phyloP scores from a whole-genome alignment of 2,329 filamentous ascomycete genomes.

The Acrodontium crateriforme region DNA sequence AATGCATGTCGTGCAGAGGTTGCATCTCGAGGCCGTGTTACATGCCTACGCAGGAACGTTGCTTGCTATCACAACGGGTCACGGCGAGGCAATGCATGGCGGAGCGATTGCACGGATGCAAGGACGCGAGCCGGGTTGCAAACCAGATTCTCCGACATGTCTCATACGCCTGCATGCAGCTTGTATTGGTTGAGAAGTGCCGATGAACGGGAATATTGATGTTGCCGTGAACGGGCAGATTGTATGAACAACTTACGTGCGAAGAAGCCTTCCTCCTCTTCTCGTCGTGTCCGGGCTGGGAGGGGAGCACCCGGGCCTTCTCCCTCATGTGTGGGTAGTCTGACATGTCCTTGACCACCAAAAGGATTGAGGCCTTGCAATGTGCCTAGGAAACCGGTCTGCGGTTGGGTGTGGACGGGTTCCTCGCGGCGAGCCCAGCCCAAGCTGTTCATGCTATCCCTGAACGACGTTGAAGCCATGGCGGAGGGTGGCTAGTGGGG shows the following conservation, averaged over 20 bases:
- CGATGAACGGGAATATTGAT: no score
- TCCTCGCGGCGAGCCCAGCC: conserved; percentile 82
- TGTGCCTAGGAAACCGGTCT: conserved; percentile 55
- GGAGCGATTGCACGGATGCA: no score
- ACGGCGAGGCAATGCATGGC: no score
- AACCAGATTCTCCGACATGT: no score
- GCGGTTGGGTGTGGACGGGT: no score
- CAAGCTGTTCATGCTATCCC: conserved; percentile 86
- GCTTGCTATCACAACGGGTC: no score
- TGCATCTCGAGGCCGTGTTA: no score
- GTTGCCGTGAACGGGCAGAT: no score
- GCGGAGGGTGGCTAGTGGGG: conserved; percentile 6
- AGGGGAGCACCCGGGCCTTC: conserved; percentile 69
- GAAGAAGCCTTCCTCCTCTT: conserved; percentile 94
- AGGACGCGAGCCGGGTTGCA: no score
- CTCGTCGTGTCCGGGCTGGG: conserved; percentile 68
- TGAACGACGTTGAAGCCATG: conserved; percentile 82
- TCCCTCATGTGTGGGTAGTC: conserved; percentile 67
- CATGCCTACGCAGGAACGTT: conserved; percentile 19
- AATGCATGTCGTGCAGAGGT: no score
- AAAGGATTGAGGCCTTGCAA: conserved; percentile 84
- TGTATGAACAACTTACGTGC: conserved; percentile 55
- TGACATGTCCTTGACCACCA: conserved; percentile 71
- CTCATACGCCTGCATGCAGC: no score
- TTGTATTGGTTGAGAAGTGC: no score